Evolutionary conservation across 1,284 basidiomycete species (phyloP), one percentile per base, ranked within the genome.

Genomic region (Bondarzewia mesenterica): DNA sequence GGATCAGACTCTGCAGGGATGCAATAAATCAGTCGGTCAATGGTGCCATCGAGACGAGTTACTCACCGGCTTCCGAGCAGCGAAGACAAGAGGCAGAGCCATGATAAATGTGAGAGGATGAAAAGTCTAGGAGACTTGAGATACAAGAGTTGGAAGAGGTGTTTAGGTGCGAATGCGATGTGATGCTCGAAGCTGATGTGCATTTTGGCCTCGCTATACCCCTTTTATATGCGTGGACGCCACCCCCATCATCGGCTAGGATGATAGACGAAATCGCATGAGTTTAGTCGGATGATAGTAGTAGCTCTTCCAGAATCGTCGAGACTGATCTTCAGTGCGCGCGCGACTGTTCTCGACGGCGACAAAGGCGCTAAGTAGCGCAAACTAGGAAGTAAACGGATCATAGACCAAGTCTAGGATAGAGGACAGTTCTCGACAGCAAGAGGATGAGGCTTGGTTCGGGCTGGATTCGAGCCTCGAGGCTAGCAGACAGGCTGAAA

Each of bases 51-150:
- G 23, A 16, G 21, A n/a, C 10, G 12, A 42, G 7, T 5, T 39
- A 52, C 59, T 54, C 44, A 61, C 60, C 25, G 58, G 57, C 44
- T 52, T 54, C 42, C 60, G 59, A 35, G 57, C 42, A 10, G 54
- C 51, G 47, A 60, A n/a, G 40, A 27, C 45, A 20, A 51, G 50
- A 50, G 48, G 48, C 46, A 58, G 46, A 55, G 58, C 57, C 49
- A 48, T 46, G 52, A 39, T 29, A 48, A 32, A 44, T 43, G 20
- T 42, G 45, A 40, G 37, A 29, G 41, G 47, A 52, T 47, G 47
- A 21, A 7, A 12, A 15, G n/a, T 10, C n/a, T 23, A 8, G 26
- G 3, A 51, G 39, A 50, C 36, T 48, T 29, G 40, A 38, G 22
- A 42, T 51, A 46, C 47, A n/a, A n/a, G n/a, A n/a, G n/a, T n/a